phyloP scores from a whole-genome alignment of 2,329 filamentous ascomycete genomes.

The Hypomyces rosellus region DNA sequence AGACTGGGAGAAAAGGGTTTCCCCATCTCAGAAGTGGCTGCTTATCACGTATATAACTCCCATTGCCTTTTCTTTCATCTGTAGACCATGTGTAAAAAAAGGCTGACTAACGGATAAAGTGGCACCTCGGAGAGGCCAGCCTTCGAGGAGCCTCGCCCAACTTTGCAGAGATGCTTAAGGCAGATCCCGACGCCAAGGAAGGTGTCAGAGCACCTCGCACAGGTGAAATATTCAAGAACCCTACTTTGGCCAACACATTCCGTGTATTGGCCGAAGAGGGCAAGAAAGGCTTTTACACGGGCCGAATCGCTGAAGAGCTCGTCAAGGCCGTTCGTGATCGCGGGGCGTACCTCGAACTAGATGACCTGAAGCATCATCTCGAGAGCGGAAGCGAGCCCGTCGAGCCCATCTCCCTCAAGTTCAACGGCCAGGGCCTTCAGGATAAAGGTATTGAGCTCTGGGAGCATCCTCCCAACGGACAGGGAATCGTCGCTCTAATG shows the following conservation, averaged over 20 bases:
- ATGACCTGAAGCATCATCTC: constrained; percentile 74
- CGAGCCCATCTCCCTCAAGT: constrained; percentile 76
- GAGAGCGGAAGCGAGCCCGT: constrained; percentile 65
- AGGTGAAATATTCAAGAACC: constrained; percentile 87
- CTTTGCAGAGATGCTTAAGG: constrained; percentile 79
- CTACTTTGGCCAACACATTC: constrained; percentile 75
- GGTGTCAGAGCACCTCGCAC: constrained; percentile 68
- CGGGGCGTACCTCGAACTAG: constrained; percentile 71
- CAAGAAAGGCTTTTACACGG: constrained; percentile 87
- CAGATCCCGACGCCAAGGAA: constrained; percentile 58
- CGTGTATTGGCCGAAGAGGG: constrained; percentile 69
- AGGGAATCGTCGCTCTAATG: constrained; percentile 93
- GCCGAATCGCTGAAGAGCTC: constrained; percentile 72
- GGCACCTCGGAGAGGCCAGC: constrained; percentile 56
- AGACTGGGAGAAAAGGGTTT: constrained; percentile 83
- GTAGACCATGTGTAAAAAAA: not conserved
- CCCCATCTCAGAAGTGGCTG: constrained; percentile 76
- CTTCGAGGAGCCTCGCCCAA: constrained; percentile 77
- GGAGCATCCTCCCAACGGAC: constrained; percentile 96
- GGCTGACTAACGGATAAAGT: constrained; percentile 44
- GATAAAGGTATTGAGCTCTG: constrained; percentile 66
- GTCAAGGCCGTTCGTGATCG: constrained; percentile 69
- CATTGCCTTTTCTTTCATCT: not conserved
- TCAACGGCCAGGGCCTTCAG: constrained; percentile 54
- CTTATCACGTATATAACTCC: constrained; percentile 52